phyloP scores from a whole-genome alignment of 2,329 filamentous ascomycete species.

The Aspergillus intermedius region DNA sequence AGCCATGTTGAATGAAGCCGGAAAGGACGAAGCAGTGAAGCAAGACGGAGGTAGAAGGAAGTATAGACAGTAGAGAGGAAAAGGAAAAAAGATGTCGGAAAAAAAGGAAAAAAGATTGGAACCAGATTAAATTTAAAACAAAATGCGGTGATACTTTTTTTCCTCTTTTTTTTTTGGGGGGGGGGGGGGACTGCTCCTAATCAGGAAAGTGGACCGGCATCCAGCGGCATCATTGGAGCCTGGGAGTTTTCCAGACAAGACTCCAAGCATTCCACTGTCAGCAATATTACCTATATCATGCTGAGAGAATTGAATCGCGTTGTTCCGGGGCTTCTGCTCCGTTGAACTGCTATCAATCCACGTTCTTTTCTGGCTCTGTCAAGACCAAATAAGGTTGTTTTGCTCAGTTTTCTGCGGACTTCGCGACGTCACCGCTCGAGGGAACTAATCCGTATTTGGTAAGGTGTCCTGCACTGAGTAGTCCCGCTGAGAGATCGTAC shows the following conservation, averaged over 20 bases:
- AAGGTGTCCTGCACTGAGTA: neutral
- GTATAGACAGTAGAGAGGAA: constrained; percentile 4
- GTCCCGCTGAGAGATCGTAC: neutral
- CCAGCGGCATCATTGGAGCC: neutral
- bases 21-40: neutral
- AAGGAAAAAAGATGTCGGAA: constrained; percentile 5
- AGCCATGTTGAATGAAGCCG: constrained; percentile 40
- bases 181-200: neutral
- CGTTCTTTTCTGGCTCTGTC: too few relatives aligned
- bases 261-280: too few relatives aligned
- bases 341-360: too few relatives aligned
- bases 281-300: too few relatives aligned
- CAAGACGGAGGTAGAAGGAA: neutral
- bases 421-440: neutral
- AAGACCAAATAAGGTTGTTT: neutral
- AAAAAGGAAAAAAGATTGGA: constrained; percentile 4
- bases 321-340: too few relatives aligned
- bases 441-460: neutral
- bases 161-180: neutral
- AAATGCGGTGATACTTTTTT: constrained; percentile 7
- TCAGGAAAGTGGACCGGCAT: neutral
- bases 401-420: constrained; percentile 6
- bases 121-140: constrained; percentile 1
- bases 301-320: too few relatives aligned
- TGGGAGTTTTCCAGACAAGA: neutral